phyloP scores from a whole-genome alignment of 23 red algal species.

The Gracilaria gracilis region DNA sequence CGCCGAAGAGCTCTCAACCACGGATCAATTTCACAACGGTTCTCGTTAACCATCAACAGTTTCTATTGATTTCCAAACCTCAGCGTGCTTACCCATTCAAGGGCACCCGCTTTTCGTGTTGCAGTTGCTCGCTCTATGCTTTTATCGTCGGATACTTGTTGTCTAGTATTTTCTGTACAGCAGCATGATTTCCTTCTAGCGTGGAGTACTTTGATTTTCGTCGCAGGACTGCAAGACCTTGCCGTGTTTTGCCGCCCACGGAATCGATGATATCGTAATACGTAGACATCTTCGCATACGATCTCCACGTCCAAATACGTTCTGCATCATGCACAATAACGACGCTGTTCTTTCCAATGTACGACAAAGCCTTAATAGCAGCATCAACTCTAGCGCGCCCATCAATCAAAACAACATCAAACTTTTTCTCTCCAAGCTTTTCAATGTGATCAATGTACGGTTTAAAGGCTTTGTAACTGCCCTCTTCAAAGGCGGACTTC shows the following conservation, averaged over 20 bases:
- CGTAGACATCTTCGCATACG: background rate
- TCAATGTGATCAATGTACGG: conserved; percentile 53
- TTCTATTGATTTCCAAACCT: no score
- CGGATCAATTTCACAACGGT: no score
- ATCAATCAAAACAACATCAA: conserved; percentile 64
- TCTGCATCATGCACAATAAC: conserved; percentile 68
- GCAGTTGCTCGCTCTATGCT: background rate
- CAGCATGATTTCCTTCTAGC: conserved; percentile 17
- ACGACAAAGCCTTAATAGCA: conserved; percentile 55
- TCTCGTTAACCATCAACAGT: no score
- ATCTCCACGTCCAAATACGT: background rate
- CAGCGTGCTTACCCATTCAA: background rate
- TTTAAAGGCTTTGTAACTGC: conserved; percentile 39
- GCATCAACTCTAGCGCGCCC: conserved; percentile 53
- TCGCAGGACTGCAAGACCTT: conserved; percentile 17
- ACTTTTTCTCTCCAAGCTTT: conserved; percentile 24
- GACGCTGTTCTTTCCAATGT: conserved; percentile 20
- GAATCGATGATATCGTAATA: conserved; percentile 47
- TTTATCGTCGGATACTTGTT: background rate
- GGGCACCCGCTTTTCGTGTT: background rate
- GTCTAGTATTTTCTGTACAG: conserved; percentile 24
- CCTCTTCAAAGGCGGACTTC: conserved; percentile 41
- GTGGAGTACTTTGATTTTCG: background rate
- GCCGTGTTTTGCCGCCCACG: conserved; percentile 7
- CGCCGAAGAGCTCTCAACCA: no score